Conservation (phyloP, 441 rosid species). For the Populus trichocarpa region DNA sequence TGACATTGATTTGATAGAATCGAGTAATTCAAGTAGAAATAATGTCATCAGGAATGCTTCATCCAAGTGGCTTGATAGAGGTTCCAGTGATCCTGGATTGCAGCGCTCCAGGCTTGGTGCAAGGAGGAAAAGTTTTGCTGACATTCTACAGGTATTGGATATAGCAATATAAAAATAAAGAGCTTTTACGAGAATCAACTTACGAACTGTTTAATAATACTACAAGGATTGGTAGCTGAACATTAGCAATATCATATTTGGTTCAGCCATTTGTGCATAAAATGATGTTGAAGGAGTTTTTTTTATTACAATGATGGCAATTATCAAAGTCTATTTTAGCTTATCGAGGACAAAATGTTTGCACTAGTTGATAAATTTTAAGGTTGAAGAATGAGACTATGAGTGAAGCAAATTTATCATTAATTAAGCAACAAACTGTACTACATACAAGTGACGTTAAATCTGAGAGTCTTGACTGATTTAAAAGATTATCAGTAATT, state of each 20-base stretch:
- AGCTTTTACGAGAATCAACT: not conserved
- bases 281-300: not conserved
- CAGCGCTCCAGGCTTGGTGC: conserved; percentile 55
- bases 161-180: not conserved
- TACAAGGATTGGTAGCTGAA: not conserved
- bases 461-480: not conserved
- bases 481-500: too few relatives aligned
- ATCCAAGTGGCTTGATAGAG: conserved; percentile 50
- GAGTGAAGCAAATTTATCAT: not conserved
- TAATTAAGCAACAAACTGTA: not conserved
- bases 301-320: not conserved
- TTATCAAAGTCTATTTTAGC: not conserved
- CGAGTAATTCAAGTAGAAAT: conserved; percentile 51
- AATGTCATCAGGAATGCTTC: conserved; percentile 38
- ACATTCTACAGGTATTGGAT: conserved; percentile 77
- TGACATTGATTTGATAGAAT: conserved; percentile 63
- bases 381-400: not conserved
- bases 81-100: conserved; percentile 39
- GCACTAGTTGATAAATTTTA: not conserved
- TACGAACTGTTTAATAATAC: not conserved
- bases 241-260: not conserved
- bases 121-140: conserved; percentile 95
- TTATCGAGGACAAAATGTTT: not conserved
- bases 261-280: not conserved
- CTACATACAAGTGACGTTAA: not conserved